These are phyloP conservation scores for Colletotrichum sp. DNA, from an alignment of 2,329 filamentous ascomycete genomes.

Conservation along the genomic window DNA sequence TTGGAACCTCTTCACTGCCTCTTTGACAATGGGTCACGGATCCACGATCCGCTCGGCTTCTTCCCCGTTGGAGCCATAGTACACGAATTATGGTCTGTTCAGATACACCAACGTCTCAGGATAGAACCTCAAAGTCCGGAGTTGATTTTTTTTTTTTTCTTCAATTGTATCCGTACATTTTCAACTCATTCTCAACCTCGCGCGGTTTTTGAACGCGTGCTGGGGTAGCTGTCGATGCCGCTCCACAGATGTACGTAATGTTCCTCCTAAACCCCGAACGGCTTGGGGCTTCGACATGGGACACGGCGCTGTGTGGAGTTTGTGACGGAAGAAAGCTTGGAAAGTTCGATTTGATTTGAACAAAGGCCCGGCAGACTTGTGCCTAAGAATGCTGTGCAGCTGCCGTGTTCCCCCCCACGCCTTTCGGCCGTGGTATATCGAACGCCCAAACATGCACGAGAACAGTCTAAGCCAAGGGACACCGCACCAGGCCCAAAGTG, in stretches of 20 bases:
- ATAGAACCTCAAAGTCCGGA: neutral
- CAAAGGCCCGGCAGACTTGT: neutral
- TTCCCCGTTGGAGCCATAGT: neutral
- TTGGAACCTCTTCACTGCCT: constrained; percentile 6
- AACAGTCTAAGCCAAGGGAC: neutral
- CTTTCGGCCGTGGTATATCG: neutral
- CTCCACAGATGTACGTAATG: constrained; percentile 9
- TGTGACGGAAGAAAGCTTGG: neutral
- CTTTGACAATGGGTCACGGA: neutral
- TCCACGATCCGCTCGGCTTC: neutral
- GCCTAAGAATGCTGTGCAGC: constrained; percentile 11
- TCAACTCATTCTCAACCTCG: neutral
- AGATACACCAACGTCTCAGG: neutral
- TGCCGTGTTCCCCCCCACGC: neutral
- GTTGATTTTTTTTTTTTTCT: neutral
- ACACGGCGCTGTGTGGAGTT: neutral
- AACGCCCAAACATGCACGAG: neutral
- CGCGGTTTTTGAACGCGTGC: neutral
- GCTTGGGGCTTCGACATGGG: neutral
- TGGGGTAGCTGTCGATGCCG: neutral
- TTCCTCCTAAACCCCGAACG: neutral
- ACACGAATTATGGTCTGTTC: neutral
- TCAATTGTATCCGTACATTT: neutral
- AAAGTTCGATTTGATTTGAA: neutral
- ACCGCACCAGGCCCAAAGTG: neutral